A percentile compares a stretch with the other conserved stretches of the same genome.
Evolutionary conservation across 305 asterid genomes (phyloP).

Genomic region (Fraxinus sp.): DNA sequence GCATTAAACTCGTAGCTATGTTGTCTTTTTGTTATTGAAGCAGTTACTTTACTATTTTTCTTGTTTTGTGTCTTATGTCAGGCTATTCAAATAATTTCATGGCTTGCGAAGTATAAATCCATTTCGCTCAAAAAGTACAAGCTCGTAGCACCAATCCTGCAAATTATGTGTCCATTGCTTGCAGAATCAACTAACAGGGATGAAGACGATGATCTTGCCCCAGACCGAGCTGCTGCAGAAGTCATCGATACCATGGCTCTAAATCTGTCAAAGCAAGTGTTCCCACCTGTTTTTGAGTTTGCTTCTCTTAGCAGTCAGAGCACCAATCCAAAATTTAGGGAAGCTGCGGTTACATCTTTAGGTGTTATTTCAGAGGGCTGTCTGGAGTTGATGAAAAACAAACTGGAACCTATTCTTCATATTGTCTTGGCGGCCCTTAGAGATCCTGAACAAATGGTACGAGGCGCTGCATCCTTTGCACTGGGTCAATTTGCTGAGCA

Average conservation of each 20-base stretch:
- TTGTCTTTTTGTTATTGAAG: background rate
- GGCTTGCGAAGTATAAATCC: conserved; percentile 92
- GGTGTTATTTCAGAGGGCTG: conserved; percentile 98
- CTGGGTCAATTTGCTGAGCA: conserved; percentile 96
- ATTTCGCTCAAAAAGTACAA: conserved; percentile 94
- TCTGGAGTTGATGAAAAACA: conserved; percentile 77
- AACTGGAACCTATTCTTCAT: conserved; percentile 76
- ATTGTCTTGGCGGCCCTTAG: conserved; percentile 83
- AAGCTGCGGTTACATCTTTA: conserved; percentile 92
- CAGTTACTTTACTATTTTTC: conserved; percentile 11
- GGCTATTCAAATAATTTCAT: conserved; percentile 98
- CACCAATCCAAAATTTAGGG: conserved; percentile 90
- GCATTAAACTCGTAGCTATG: conserved; percentile 8
- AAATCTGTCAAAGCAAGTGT: conserved; percentile 78
- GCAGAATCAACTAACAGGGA: conserved; percentile 75
- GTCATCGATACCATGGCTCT: conserved; percentile 97
- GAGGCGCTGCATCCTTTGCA: conserved; percentile 98
- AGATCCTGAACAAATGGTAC: conserved; percentile 98
- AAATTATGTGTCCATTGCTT: conserved; percentile 94
- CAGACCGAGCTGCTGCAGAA: conserved; percentile 99
- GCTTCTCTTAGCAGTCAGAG: conserved; percentile 85
- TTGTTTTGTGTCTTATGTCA: conserved; percentile 32
- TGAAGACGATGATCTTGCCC: conserved; percentile 96
- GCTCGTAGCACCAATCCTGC: conserved; percentile 92
- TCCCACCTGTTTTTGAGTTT: conserved; percentile 92